Evolutionary conservation across 2,329 filamentous ascomycete species (phyloP).

Genomic region (Pseudomassariella vexata): DNA sequence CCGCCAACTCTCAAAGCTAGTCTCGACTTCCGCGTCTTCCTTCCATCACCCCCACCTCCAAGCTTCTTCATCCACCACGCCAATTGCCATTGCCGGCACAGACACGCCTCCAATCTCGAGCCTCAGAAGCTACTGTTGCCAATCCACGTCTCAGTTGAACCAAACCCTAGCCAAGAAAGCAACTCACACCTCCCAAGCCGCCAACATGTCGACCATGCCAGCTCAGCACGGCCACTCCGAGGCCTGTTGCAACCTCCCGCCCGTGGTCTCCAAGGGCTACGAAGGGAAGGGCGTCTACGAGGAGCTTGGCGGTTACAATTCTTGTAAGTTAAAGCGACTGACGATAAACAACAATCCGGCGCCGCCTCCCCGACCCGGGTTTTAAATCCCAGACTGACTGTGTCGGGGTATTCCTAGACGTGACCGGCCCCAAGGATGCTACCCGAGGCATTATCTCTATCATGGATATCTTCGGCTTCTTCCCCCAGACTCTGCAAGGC

Average conservation of each 20-base stretch:
- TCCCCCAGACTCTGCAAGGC: conserved; percentile 63
- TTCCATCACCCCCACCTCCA: not conserved
- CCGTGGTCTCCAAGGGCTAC: conserved; percentile 51
- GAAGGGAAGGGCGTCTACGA: conserved; percentile 50
- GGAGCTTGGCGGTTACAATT: conserved; percentile 49
- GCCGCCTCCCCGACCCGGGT: no score
- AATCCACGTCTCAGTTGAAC: not conserved
- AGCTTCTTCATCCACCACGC: not conserved
- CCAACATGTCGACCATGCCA: conserved; percentile 43
- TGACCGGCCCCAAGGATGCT: conserved; percentile 39
- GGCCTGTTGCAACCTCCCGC: conserved; percentile 54
- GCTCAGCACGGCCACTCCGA: conserved; percentile 47
- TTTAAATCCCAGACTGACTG: no score
- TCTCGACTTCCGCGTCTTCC: conserved; percentile 4
- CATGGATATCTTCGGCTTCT: conserved; percentile 69
- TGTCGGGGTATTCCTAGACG: no score
- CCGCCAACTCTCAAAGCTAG: no score
- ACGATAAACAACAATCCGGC: conserved; percentile 2
- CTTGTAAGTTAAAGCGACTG: conserved; percentile 34
- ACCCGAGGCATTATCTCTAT: conserved; percentile 56
- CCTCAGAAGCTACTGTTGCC: conserved; percentile 1
- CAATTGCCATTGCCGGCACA: not conserved
- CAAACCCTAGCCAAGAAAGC: not conserved
- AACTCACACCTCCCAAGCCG: conserved; percentile 7
- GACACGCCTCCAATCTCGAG: not conserved